These are phyloP conservation scores for Kurtzmaniella natalensis DNA, from an alignment of 1,139 yeast genomes.

Conservation along the genomic window DNA sequence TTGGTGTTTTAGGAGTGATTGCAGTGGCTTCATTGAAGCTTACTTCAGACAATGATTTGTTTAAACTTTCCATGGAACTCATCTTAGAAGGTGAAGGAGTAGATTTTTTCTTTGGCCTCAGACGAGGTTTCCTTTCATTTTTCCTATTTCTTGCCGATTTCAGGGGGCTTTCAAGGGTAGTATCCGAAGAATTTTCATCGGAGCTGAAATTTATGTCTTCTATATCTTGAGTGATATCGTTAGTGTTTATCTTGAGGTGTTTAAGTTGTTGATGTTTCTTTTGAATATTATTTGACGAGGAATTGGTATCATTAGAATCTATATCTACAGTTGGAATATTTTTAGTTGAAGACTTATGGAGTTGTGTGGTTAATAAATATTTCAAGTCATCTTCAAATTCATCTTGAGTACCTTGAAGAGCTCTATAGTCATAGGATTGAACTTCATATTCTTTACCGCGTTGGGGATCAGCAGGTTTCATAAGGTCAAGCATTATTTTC, in stretches of 20 bases:
- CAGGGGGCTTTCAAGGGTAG: conserved; percentile 3
- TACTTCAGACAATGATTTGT: too few species aligned
- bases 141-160: not conserved
- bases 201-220: conserved; percentile 21
- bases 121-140: too few species aligned
- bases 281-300: conserved; percentile 2
- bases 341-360: too few species aligned
- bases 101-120: too few species aligned
- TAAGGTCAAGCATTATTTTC: conserved; percentile 8
- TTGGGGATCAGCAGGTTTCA: conserved; percentile 2
- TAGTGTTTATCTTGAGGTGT: conserved; percentile 11
- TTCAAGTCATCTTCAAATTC: conserved; percentile 21
- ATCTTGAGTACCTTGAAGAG: conserved; percentile 10
- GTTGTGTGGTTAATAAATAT: conserved; percentile 12
- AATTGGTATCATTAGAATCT: too few species aligned
- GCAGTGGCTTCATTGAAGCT: too few species aligned
- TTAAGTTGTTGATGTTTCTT: conserved; percentile 3
- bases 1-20: too few species aligned
- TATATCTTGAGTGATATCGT: conserved; percentile 24
- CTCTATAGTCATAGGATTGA: conserved; percentile 15
- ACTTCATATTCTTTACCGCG: conserved; percentile 11
- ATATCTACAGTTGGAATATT: too few species aligned
- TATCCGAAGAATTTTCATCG: conserved; percentile 11
- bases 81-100: too few species aligned
- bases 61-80: too few species aligned